Percentiles rank a stretch among this genome's conserved stretches.
Evolutionary conservation across 257 asterid genomes (phyloP).

Genomic region (Craterostigma plantagineum): DNA sequence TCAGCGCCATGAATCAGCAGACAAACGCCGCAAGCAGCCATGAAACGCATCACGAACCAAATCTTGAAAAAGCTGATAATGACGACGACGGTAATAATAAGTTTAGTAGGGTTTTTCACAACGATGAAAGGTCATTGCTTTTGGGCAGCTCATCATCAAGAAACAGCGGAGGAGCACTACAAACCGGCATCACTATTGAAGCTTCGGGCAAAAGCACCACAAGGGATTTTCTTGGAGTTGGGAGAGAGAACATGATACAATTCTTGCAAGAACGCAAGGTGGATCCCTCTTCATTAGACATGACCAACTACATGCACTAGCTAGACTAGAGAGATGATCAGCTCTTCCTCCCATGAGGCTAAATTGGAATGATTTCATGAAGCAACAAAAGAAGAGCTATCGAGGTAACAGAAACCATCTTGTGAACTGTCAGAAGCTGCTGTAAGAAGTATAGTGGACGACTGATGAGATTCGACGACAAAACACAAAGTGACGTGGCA

Average conservation of each 20-base stretch:
- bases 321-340: too few species aligned
- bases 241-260: slow-evolving; percentile 22
- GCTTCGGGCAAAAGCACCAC: slow-evolving; percentile 28
- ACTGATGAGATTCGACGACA: slow-evolving; percentile 14
- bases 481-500: slow-evolving; percentile 10
- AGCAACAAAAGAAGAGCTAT: slow-evolving; percentile 3
- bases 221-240: slow-evolving; percentile 74
- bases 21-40: too few species aligned
- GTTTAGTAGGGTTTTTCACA: too few species aligned
- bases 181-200: slow-evolving; percentile 12
- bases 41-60: not conserved
- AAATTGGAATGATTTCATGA: not conserved
- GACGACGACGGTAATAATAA: too few species aligned
- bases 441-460: too few species aligned
- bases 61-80: not conserved
- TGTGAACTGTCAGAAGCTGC: slow-evolving; percentile 52
- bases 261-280: slow-evolving; percentile 23
- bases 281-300: slow-evolving; percentile 25
- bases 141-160: not conserved
- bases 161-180: slow-evolving; percentile 5
- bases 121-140: too few species aligned
- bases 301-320: slow-evolving; percentile 13
- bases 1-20: slow-evolving; percentile 12
- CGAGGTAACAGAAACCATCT: slow-evolving; percentile 21
- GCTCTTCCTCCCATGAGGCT: not conserved